Evolutionary conservation across 176 grass and related monocot genomes (phyloP), one percentile per base, ranked within the genome.

Genomic region (Juncus inflexus): DNA sequence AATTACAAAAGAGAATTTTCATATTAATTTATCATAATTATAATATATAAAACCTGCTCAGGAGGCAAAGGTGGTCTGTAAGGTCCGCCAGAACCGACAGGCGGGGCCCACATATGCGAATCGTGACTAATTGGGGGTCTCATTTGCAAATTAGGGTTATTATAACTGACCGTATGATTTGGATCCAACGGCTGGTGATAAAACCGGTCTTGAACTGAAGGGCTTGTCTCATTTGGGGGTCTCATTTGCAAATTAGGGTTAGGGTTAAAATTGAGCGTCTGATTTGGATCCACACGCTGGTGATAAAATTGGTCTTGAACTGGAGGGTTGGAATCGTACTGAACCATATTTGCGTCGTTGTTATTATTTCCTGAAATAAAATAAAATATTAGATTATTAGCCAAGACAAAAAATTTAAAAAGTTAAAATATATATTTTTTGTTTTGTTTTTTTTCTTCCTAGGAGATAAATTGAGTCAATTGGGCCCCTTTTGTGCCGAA

Each of bases 131-230:
- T 51, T 65, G 74, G 13, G 63, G 65, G 58, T 63, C 72, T 51
- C 60, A 65, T 19, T n/a, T 60, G 41, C 38, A 69, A 12, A 55
- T 66, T 69, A 59, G 75, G 51, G 72, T 76, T 78, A 40, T 58
- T 81, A 74, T 79, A 78, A 76, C 78, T 83, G 43, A 43, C 59
- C 9, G 50, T 69, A 67, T 70, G 40, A 74, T 83, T 77, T 9
- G 67, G 67, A 79, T 78, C 64, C 19, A 58, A 8, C 40, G 76
- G 47, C 6, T 13, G 72, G 57, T 28, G 73, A 60, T 69, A 57
- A 60, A 90, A 85, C 61, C 83, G 84, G 52, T 87, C 84, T 85
- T 85, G 89, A 83, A 80, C 76, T 77, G 89, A 55, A 12, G 81
- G 64, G 0, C 56, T 16, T 59, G 67, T 52, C 42, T 70, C 68